Evolutionary conservation across 306 rosid species (phyloP).

Genomic region (Rosa rugosa): DNA sequence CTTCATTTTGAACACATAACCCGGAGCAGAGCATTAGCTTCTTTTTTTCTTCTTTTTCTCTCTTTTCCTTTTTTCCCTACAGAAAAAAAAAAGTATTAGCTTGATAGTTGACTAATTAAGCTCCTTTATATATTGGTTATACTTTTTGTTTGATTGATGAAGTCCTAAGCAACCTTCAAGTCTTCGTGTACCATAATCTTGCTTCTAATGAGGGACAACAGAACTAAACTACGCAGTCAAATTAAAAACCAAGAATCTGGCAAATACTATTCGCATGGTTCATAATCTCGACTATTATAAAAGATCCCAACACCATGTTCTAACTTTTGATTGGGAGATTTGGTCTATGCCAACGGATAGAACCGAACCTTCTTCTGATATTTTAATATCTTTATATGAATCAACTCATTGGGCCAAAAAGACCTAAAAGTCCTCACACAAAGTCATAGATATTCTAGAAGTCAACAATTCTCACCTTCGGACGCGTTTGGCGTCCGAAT

Average conservation of each 20-base stretch:
- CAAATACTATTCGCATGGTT: background rate
- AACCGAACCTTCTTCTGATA: conserved; percentile 9
- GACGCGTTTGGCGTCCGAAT: conserved; percentile 7
- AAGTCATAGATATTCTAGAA: conserved; percentile 23
- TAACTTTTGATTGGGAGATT: background rate
- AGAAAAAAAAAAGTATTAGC: background rate
- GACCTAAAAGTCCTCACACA: background rate
- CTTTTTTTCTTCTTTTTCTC: too few species aligned
- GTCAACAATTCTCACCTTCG: conserved; percentile 5
- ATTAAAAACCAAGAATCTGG: background rate
- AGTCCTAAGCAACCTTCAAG: background rate
- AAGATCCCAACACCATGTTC: background rate
- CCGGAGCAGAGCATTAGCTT: background rate
- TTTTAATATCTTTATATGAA: background rate
- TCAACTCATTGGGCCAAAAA: background rate
- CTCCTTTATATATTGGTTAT: background rate
- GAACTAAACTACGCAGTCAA: background rate
- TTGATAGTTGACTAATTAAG: background rate
- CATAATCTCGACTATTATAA: background rate
- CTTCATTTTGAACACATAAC: background rate
- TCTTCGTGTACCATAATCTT: background rate
- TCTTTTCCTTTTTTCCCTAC: too few species aligned
- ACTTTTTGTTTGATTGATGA: background rate
- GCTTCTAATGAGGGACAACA: conserved; percentile 5
- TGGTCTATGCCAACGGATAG: conserved; percentile 14